Conservation (phyloP, 306 rosid genomes). For the Lotus japonicus region DNA sequence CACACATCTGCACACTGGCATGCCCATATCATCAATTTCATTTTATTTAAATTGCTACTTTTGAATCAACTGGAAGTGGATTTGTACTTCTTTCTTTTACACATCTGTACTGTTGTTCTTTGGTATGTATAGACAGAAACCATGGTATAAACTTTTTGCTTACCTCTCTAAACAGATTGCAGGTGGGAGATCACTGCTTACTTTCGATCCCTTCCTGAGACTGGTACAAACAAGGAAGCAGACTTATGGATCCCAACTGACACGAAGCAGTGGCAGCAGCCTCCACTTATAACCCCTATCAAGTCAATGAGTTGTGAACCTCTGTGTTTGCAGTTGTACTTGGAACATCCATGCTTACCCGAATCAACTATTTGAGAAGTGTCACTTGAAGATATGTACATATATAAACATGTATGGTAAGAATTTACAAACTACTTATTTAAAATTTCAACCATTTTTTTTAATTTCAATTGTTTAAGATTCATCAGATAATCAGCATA, state of each 20-base stretch:
- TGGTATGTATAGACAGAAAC: not conserved
- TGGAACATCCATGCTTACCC: conserved; percentile 70
- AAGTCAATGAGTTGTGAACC: conserved; percentile 67
- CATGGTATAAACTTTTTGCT: not conserved
- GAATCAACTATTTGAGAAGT: conserved; percentile 42
- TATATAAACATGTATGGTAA: conserved; percentile 9
- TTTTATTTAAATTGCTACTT: conserved; percentile 1
- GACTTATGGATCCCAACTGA: conserved; percentile 70
- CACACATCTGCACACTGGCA: not conserved
- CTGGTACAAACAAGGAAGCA: conserved; percentile 51
- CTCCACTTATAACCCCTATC: conserved; percentile 64
- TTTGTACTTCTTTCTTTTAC: not conserved
- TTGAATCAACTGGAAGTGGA: conserved; percentile 12
- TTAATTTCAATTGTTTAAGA: not conserved
- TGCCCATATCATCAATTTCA: not conserved
- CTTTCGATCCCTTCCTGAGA: conserved; percentile 56
- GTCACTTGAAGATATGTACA: not conserved
- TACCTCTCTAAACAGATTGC: conserved; percentile 35
- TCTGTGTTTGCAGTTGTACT: conserved; percentile 64
- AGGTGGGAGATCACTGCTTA: conserved; percentile 81
- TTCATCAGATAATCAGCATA: not conserved
- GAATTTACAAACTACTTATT: not conserved
- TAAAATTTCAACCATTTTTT: not conserved
- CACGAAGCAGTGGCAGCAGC: conserved; percentile 81
- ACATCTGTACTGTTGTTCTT: not conserved